Base-by-base conservation (phyloP, 108 stramenopile species). In the Phaeodactylum tricornutum region DNA sequence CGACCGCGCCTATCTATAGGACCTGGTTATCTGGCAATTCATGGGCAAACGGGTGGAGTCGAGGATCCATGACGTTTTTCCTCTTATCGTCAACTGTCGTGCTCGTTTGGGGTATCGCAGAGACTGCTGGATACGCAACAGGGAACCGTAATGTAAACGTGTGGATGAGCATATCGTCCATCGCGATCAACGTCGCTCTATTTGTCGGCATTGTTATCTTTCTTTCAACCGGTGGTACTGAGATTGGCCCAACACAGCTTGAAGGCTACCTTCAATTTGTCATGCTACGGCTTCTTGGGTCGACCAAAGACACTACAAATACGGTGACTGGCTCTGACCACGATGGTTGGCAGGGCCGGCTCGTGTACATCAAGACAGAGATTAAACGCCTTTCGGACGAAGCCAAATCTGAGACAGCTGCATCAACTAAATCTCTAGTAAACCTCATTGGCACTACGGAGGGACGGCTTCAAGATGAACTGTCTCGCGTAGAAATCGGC, bases 31-130 rank as follows among this genome's bases (percentile, higher is more conserved):
- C 31, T 4, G 50, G 50, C 12, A 32, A 52, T 1, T 21, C 43
- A 8, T 29, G 42, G 11, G 30, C 25, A 9, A 28, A 45, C 9
- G 48, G 57, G 11, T 72, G 70, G 70, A 71, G 64, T 35, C 57
- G 71, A 8, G 69, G 61, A 20, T 69, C 67, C 2, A 26, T 69
- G 8, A 19, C 69, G 3, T 77, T 77, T 49, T 71, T 77, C 37
- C 39, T 39, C 21, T 33, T 77, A 8, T 65, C 71, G 14, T 19
- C 50, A 26, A n/a, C 55, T 8, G 69, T 71, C 21, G 50, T 66
- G 19, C 15, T 72, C 15, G 32, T 46, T 6, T 77, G 75, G 75
- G 50, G 64, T 20, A n/a, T 69, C 5, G 56, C 63, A n/a, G 75
- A 77, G 40, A 33, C 59, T 4, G 46, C 55, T 11, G 75, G 66